Evolutionary conservation across 108 stramenopile genomes (phyloP).

Genomic region (Asterionellopsis glacialis): DNA sequence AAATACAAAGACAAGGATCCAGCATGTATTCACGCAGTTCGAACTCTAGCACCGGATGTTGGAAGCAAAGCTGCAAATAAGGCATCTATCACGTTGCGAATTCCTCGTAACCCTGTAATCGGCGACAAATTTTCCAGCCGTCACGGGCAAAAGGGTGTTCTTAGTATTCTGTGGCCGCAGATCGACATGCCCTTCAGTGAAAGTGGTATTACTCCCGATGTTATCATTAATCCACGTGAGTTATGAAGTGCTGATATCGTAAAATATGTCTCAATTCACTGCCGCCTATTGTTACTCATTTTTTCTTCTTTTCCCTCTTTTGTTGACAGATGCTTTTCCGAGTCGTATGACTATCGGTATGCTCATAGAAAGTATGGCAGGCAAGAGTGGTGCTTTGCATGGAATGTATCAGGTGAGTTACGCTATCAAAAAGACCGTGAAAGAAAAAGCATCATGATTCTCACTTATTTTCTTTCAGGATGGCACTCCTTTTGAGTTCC

Average conservation of each 20-base stretch:
- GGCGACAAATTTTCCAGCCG: slow-evolving; percentile 99
- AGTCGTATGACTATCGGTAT: slow-evolving; percentile 99
- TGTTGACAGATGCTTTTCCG: slow-evolving; percentile 63
- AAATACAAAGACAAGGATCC: slow-evolving; percentile 92
- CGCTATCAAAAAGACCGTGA: not conserved
- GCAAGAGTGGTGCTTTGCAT: slow-evolving; percentile 94
- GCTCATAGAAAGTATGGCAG: slow-evolving; percentile 99
- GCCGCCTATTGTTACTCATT: not conserved
- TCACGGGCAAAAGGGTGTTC: slow-evolving; percentile 99
- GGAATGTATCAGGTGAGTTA: slow-evolving; percentile 76
- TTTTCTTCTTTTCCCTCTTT: not conserved
- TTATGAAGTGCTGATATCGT: slow-evolving; percentile 7
- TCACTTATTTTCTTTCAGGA: slow-evolving; percentile 56
- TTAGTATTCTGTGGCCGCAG: slow-evolving; percentile 98
- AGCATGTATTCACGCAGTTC: slow-evolving; percentile 86
- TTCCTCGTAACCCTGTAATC: slow-evolving; percentile 94
- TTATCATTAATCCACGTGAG: slow-evolving; percentile 98
- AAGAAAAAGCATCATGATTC: slow-evolving; percentile 5
- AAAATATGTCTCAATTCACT: not conserved
- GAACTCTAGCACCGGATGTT: slow-evolving; percentile 57
- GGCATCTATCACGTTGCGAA: slow-evolving; percentile 86
- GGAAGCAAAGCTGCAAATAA: slow-evolving; percentile 45
- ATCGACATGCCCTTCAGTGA: slow-evolving; percentile 99
- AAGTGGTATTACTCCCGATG: slow-evolving; percentile 94
- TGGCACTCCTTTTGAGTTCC: slow-evolving; percentile 97